Conservation (phyloP, 352 stramenopile genomes). For the Phytopythium sindhum region DNA sequence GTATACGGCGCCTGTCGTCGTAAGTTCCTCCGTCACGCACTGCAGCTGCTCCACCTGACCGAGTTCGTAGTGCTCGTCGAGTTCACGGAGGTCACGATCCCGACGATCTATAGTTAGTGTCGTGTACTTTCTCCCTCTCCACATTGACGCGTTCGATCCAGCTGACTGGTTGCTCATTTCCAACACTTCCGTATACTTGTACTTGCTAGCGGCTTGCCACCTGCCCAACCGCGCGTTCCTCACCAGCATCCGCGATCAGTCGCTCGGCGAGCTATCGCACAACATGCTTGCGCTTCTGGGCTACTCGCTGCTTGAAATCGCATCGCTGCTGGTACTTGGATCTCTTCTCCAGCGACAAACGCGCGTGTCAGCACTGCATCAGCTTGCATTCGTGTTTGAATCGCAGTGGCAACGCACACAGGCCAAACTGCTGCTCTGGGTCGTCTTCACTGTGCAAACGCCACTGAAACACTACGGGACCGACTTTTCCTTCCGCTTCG, state of each 20-base stretch:
- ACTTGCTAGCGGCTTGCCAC: conserved; percentile 21
- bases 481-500: conserved; percentile 28
- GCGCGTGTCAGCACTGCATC: conserved; percentile 11
- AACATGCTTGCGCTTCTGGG: conserved; percentile 9
- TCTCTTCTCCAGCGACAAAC: conserved; percentile 14
- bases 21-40: conserved; percentile 11
- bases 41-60: conserved; percentile 28
- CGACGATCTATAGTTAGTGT: conserved; percentile 27
- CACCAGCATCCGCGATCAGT: conserved; percentile 16
- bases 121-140: neutral
- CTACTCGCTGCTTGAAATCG: conserved; percentile 12
- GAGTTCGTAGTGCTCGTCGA: conserved; percentile 43
- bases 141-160: neutral
- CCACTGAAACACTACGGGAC: conserved; percentile 18
- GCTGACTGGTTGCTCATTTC: neutral
- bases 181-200: conserved; percentile 12
- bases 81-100: conserved; percentile 31
- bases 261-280: conserved; percentile 4
- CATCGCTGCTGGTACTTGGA: conserved; percentile 6
- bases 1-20: too few species aligned
- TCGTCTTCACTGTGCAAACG: conserved; percentile 21
- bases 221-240: conserved; percentile 29
- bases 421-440: conserved; percentile 21
- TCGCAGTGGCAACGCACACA: conserved; percentile 18
- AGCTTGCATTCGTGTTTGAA: conserved; percentile 22